Base-by-base conservation (phyloP, 2,329 filamentous ascomycete genomes). In the Dactylellina cionopaga region DNA sequence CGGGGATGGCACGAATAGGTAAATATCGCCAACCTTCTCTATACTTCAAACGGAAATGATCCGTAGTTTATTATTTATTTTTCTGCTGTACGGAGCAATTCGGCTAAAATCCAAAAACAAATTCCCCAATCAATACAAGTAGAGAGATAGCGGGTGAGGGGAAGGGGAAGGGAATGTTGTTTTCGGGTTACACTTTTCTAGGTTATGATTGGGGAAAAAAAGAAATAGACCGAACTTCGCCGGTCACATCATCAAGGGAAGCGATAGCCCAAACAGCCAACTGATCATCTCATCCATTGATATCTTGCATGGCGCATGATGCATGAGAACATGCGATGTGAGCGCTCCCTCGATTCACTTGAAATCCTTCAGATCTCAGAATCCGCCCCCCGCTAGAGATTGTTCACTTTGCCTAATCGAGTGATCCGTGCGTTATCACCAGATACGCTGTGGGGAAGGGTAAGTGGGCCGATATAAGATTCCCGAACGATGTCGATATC, bases 381-480 rank as follows among this genome's bases (percentile, higher is more conserved):
- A n/a, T n/a, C n/a, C n/a, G n/a, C n/a, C n/a, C n/a, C n/a, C n/a
- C n/a, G n/a, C n/a, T n/a, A n/a, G n/a, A n/a, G n/a, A n/a, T n/a
- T n/a, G n/a, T 9, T 19, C 15, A 39, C 15, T 39, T 9, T 11
- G 7, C 15, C 39, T 17, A 29, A 54, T 55, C 33, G 51, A 39
- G 27, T 66, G 62, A 58, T 49, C 41, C 41, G 51, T 66, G 51
- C 51, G 19, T 33, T 58, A 56, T 66, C 62, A 56, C 44, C 41
- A 51, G 62, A 25, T 27, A n/a, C n/a, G n/a, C n/a, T 49, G 51
- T 19, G n/a, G n/a, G n/a, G n/a, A n/a, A n/a, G n/a, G n/a, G n/a
- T n/a, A n/a, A n/a, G n/a, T 56, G 49, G 60, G 54, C 58, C 25
- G 24, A 24, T 41, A 19, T 46, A 33, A 29, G 37, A 39, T 66